A percentile compares a stretch with the other conserved stretches of the same genome.
These are phyloP conservation scores for Notholithocarpus densiflorus DNA, from an alignment of 306 rosid species.

Conservation along the genomic window DNA sequence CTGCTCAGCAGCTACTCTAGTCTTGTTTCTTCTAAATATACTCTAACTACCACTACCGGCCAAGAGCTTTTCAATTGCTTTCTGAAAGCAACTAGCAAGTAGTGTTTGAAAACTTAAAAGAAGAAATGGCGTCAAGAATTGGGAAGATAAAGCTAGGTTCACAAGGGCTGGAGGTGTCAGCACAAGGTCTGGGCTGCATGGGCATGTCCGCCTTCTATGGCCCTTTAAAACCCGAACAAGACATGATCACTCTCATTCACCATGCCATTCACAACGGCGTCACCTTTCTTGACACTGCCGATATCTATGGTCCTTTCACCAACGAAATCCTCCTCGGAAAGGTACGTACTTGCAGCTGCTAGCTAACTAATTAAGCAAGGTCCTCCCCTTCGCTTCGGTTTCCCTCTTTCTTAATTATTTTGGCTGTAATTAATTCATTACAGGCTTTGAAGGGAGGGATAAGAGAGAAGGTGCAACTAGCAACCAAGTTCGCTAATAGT, in stretches of 20 bases:
- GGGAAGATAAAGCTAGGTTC: conserved; percentile 38
- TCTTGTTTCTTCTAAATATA: no score
- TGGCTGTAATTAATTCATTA: no score
- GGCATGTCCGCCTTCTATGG: conserved; percentile 69
- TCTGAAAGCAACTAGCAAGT: no score
- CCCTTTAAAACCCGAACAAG: conserved; percentile 52
- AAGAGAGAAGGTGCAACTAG: conserved; percentile 50
- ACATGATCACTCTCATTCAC: conserved; percentile 42
- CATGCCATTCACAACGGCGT: conserved; percentile 38
- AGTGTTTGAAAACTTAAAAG: not conserved
- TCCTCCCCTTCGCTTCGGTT: no score
- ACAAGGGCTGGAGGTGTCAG: conserved; percentile 38
- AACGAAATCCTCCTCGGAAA: not conserved
- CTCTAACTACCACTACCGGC: no score
- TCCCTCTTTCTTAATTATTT: no score
- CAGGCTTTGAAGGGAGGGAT: conserved; percentile 44
- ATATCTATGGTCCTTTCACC: conserved; percentile 37
- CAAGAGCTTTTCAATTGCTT: no score
- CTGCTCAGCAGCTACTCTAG: no score
- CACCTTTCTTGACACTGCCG: conserved; percentile 48
- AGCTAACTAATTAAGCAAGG: no score
- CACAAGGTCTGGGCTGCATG: conserved; percentile 58
- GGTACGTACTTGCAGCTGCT: not conserved
- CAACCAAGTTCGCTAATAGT: conserved; percentile 49
- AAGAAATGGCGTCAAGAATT: not conserved